phyloP scores from a whole-genome alignment of 352 stramenopile genomes.

The Pythium pyrilobum region DNA sequence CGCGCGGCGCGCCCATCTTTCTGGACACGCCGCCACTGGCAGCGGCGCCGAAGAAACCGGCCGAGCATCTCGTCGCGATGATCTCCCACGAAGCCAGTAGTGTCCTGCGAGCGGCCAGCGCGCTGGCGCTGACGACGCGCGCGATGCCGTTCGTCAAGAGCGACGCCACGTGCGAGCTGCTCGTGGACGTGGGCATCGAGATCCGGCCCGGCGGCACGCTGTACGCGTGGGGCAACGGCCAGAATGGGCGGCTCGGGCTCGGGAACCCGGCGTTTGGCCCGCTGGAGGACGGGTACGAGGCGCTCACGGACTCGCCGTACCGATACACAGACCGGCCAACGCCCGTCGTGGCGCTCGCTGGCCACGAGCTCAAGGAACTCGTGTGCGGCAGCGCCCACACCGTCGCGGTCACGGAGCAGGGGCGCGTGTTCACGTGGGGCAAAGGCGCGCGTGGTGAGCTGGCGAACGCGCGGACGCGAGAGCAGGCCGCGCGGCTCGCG shows the following conservation, averaged over 20 bases:
- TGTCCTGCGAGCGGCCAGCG: conserved; percentile 22
- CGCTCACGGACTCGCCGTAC: conserved; percentile 61
- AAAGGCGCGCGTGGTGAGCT: conserved; percentile 43
- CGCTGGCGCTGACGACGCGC: conserved; percentile 14
- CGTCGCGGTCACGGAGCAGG: conserved; percentile 39
- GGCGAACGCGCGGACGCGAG: conserved; percentile 16
- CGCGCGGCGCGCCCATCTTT: neutral
- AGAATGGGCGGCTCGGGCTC: conserved; percentile 53
- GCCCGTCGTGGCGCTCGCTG: conserved; percentile 34
- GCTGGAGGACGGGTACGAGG: conserved; percentile 63
- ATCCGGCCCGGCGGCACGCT: conserved; percentile 44
- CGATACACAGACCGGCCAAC: conserved; percentile 42
- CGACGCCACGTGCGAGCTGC: conserved; percentile 30
- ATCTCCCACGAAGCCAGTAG: conserved; percentile 25
- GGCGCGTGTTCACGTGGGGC: conserved; percentile 61
- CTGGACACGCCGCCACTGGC: neutral
- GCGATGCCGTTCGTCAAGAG: conserved; percentile 24
- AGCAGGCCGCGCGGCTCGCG: neutral
- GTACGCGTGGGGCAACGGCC: conserved; percentile 59
- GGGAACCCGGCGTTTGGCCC: conserved; percentile 19
- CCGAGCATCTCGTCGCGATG: conserved; percentile 23
- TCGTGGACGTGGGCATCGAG: conserved; percentile 40
- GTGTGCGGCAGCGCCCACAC: conserved; percentile 45
- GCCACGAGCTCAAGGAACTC: conserved; percentile 44
- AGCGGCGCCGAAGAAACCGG: neutral